Percentiles rank a stretch among this genome's conserved stretches.
These are phyloP conservation scores for Besnoitia besnoiti DNA, from an alignment of 169 alveolate genomes.

Conservation along the genomic window DNA sequence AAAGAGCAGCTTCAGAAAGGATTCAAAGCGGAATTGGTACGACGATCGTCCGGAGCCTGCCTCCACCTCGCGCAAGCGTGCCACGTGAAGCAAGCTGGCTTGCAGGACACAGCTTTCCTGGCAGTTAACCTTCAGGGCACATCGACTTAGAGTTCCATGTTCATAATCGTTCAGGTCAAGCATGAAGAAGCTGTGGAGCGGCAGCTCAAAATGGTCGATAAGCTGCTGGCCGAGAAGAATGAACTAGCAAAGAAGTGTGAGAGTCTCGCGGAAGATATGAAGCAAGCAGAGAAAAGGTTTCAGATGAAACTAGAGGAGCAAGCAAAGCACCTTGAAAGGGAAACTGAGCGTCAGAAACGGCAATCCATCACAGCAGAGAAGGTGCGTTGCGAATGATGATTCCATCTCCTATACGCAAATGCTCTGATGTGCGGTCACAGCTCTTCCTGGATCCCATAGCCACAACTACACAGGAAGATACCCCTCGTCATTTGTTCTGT, in stretches of 20 bases:
- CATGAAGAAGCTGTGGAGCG: conserved; percentile 44
- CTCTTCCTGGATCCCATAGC: background rate
- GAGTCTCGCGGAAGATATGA: conserved; percentile 49
- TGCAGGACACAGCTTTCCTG: background rate
- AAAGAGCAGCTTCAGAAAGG: conserved; percentile 27
- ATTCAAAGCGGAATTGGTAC: conserved; percentile 28
- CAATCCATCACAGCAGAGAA: conserved; percentile 40
- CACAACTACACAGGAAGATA: background rate
- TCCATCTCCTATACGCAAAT: background rate
- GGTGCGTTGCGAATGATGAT: background rate
- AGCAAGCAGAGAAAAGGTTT: conserved; percentile 39
- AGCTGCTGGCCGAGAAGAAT: conserved; percentile 55
- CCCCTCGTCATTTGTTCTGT: too few relatives aligned
- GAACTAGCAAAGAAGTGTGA: conserved; percentile 33
- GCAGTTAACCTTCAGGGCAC: background rate
- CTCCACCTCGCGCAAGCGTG: background rate
- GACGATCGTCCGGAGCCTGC: background rate
- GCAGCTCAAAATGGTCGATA: conserved; percentile 40
- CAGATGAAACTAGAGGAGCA: conserved; percentile 40
- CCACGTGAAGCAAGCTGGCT: background rate
- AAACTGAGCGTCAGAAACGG: conserved; percentile 54
- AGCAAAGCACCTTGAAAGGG: conserved; percentile 45
- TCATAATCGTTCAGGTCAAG: conserved; percentile 43
- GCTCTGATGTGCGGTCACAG: background rate
- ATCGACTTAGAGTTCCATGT: background rate